A percentile compares a stretch with the other conserved stretches of the same genome.
phyloP scores from a whole-genome alignment of 2,329 filamentous ascomycete species.

The Trichoderma harzianum region DNA sequence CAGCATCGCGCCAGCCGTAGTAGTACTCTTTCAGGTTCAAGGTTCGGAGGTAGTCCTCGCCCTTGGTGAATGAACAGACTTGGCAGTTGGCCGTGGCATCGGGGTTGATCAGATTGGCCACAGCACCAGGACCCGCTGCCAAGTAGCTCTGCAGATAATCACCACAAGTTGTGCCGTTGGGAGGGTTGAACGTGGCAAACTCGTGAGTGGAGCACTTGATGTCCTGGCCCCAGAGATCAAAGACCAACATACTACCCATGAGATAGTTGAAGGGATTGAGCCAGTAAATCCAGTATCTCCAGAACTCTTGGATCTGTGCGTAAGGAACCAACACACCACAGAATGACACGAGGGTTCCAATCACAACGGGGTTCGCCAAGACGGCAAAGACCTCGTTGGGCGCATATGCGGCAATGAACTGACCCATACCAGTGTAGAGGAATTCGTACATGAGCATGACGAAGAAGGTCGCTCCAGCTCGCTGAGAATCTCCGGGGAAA shows the following conservation, averaged over 20 bases:
- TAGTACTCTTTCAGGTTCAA: constrained; percentile 59
- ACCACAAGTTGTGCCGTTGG: constrained; percentile 51
- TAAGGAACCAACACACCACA: constrained; percentile 74
- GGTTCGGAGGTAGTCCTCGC: constrained; percentile 57
- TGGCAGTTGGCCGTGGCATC: constrained; percentile 52
- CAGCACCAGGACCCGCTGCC: constrained; percentile 39
- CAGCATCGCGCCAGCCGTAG: constrained; percentile 66
- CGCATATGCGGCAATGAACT: constrained; percentile 61
- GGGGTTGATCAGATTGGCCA: constrained; percentile 57
- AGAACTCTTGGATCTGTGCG: constrained; percentile 59
- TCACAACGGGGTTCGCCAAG: constrained; percentile 53
- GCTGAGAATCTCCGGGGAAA: constrained; percentile 40
- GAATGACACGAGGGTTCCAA: constrained; percentile 63
- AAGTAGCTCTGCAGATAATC: constrained; percentile 56
- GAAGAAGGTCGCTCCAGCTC: constrained; percentile 52
- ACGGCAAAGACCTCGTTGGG: constrained; percentile 59
- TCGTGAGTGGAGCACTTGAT: constrained; percentile 48
- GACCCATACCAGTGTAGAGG: constrained; percentile 58
- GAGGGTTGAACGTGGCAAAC: constrained; percentile 51
- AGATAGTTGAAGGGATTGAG: constrained; percentile 61
- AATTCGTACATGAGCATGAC: constrained; percentile 60
- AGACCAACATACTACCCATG: constrained; percentile 53
- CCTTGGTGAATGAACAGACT: constrained; percentile 58
- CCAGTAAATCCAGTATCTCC: constrained; percentile 64
- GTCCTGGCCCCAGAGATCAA: constrained; percentile 45